phyloP scores from a whole-genome alignment of 2,329 filamentous ascomycete species.

The Exophiala bonariae region DNA sequence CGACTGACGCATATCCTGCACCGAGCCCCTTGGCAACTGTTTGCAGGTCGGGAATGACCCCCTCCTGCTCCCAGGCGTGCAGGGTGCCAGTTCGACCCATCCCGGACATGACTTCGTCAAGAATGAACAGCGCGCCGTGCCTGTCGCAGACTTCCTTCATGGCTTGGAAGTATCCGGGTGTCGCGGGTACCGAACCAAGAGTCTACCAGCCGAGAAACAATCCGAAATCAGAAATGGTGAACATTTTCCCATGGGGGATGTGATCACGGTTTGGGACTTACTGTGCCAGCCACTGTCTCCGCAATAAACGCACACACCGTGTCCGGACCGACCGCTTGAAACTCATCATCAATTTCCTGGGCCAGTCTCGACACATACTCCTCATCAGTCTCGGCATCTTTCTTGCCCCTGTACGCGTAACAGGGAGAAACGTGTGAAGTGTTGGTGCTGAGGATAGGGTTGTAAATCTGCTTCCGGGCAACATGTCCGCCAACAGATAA shows the following conservation, averaged over 20 bases:
- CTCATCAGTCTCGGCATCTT: constrained; percentile 52
- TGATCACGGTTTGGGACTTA: constrained; percentile 37
- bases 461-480: constrained; percentile 61
- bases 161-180: constrained; percentile 68
- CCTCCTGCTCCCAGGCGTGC: constrained; percentile 61
- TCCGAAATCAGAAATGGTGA: not conserved
- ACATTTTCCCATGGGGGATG: too few relatives aligned
- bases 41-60: constrained; percentile 59
- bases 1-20: constrained; percentile 56
- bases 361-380: constrained; percentile 63
- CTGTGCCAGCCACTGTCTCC: constrained; percentile 71
- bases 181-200: constrained; percentile 67
- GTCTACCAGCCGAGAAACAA: constrained; percentile 42
- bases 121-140: constrained; percentile 69
- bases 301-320: constrained; percentile 72
- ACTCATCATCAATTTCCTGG: constrained; percentile 66
- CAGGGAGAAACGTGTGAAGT: constrained; percentile 66
- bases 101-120: constrained; percentile 67
- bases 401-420: constrained; percentile 62
- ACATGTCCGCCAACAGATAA: constrained; percentile 65
- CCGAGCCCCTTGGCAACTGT: constrained; percentile 61
- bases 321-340: constrained; percentile 62
- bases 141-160: constrained; percentile 68
- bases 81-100: constrained; percentile 58
- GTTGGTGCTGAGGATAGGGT: constrained; percentile 57